phyloP scores from a whole-genome alignment of 73 alveolate genomes.

The Stentor coeruleus region DNA sequence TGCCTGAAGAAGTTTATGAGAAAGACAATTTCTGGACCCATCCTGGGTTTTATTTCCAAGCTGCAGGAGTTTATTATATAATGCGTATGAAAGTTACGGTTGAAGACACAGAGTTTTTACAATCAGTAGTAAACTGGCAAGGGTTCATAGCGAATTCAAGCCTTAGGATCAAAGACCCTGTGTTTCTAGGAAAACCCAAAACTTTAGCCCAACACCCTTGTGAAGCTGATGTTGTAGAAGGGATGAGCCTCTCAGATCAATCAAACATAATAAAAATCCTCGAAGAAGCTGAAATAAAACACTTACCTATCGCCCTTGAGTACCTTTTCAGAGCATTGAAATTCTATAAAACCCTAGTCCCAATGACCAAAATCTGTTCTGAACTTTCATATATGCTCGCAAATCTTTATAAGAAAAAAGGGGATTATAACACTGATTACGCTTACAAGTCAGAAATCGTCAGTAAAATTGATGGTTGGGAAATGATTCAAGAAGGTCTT shows the following conservation, averaged over 20 bases:
- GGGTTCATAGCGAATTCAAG: not conserved
- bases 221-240: conserved; percentile 9
- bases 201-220: conserved; percentile 5
- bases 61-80: not conserved
- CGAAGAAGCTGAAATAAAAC: conserved; percentile 17
- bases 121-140: conserved; percentile 1
- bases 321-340: conserved; percentile 8
- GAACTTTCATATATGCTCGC: not conserved
- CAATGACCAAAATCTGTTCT: not conserved
- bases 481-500: not conserved
- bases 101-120: conserved; percentile 20
- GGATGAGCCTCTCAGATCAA: conserved; percentile 8
- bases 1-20: not conserved
- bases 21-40: conserved; percentile 27
- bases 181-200: not conserved
- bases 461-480: conserved; percentile 10
- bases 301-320: not conserved
- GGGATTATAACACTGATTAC: not conserved
- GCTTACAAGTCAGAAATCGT: not conserved
- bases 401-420: conserved; percentile 5
- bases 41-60: conserved; percentile 16
- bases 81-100: not conserved
- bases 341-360: not conserved
- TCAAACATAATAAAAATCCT: not conserved
- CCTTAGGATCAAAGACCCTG: conserved; percentile 23